Conservation (phyloP, 495 filamentous ascomycete species). For the Penicillium coprophilum region DNA sequence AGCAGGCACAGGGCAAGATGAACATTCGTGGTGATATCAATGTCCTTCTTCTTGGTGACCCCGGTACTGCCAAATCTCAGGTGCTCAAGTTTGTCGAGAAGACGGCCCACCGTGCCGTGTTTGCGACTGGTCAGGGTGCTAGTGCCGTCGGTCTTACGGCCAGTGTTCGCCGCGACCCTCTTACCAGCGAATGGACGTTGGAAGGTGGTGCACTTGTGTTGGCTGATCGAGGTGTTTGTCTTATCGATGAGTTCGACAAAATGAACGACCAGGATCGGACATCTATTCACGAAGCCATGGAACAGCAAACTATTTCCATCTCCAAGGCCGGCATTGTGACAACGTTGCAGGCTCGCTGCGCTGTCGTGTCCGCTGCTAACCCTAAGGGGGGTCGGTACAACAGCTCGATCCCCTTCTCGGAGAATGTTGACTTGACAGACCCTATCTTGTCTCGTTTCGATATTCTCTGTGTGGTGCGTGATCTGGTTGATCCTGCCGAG, state of each 20-base stretch:
- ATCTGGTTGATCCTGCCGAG: constrained; percentile 94
- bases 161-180: constrained; percentile 89
- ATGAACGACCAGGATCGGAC: constrained; percentile 99
- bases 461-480: constrained; percentile 94
- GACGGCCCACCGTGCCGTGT: constrained; percentile 94
- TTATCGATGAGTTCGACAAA: constrained; percentile 99
- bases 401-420: constrained; percentile 86
- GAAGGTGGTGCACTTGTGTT: constrained; percentile 96
- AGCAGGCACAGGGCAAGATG: constrained; percentile 83
- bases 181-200: constrained; percentile 97
- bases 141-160: constrained; percentile 97
- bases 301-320: constrained; percentile 99
- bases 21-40: constrained; percentile 97
- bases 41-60: constrained; percentile 93
- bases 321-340: constrained; percentile 99
- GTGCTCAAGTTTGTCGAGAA: constrained; percentile 98
- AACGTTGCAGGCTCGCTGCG: constrained; percentile 94
- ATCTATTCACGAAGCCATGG: constrained; percentile 99
- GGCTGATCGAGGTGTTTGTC: constrained; percentile 90
- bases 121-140: constrained; percentile 97
- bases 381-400: constrained; percentile 97
- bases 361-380: constrained; percentile 96
- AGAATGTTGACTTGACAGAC: constrained; percentile 97
- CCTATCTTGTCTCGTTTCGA: constrained; percentile 99
- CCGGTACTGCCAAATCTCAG: constrained; percentile 98